Conservation (phyloP, 2,329 filamentous ascomycete species). For the Acephala macrosclerotiorum region DNA sequence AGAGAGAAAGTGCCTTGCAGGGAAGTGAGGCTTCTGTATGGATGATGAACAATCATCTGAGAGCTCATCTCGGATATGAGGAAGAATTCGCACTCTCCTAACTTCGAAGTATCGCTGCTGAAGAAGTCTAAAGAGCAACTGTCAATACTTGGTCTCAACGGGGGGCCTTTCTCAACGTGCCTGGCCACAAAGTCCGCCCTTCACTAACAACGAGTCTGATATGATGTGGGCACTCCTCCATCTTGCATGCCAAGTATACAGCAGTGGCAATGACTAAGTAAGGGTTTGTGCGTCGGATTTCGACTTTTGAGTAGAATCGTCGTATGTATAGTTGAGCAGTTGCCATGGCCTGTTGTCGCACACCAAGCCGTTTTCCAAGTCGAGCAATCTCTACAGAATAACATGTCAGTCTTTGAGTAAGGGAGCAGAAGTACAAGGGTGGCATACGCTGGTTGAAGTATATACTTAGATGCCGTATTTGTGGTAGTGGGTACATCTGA, state of each 20-base stretch:
- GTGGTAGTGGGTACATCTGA: constrained; percentile 82
- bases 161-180: constrained; percentile 47
- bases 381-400: constrained; percentile 74
- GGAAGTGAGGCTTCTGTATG: constrained; percentile 71
- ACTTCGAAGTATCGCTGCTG: constrained; percentile 68
- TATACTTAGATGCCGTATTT: constrained; percentile 82
- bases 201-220: constrained; percentile 90
- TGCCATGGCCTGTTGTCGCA: constrained; percentile 90
- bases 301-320: constrained; percentile 89
- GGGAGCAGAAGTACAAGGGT: neutral
- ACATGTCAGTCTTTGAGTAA: neutral
- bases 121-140: constrained; percentile 59
- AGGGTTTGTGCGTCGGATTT: constrained; percentile 91
- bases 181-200: constrained; percentile 83
- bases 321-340: constrained; percentile 96
- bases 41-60: constrained; percentile 78
- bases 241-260: constrained; percentile 95
- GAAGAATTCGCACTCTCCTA: constrained; percentile 79
- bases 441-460: constrained; percentile 87
- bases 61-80: constrained; percentile 77
- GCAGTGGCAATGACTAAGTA: constrained; percentile 94
- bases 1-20: constrained; percentile 67
- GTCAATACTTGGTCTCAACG: neutral
- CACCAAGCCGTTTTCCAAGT: constrained; percentile 81
- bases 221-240: constrained; percentile 96